phyloP scores from a whole-genome alignment of 2,329 filamentous ascomycete genomes.

The Huntiella decipiens region DNA sequence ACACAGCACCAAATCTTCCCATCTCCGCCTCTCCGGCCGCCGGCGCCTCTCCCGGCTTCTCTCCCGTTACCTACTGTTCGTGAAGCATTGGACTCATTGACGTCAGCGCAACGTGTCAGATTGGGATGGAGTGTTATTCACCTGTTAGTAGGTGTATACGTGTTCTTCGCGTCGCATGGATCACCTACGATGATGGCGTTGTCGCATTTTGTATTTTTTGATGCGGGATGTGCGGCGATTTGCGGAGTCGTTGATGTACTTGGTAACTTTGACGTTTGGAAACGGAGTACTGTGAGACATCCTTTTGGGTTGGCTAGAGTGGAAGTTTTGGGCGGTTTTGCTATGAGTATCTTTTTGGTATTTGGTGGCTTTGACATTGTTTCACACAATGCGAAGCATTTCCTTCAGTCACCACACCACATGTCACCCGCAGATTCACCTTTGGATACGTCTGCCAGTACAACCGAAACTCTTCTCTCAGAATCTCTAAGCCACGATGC shows the following conservation, averaged over 20 bases:
- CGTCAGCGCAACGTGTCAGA: conserved; percentile 63
- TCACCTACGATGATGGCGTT: conserved; percentile 82
- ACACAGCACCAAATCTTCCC: conserved; percentile 84
- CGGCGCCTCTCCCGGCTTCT: conserved; percentile 75
- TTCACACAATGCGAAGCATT: conserved; percentile 81
- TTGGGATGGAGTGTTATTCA: conserved; percentile 85
- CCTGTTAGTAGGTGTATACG: conserved; percentile 60
- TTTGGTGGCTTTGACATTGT: conserved; percentile 95
- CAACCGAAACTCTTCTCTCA: background rate
- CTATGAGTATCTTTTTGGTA: conserved; percentile 86
- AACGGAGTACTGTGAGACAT: conserved; percentile 75
- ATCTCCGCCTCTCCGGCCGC: conserved; percentile 69
- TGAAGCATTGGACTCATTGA: conserved; percentile 83
- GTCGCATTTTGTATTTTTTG: conserved; percentile 86
- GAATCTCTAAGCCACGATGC: conserved; percentile 51
- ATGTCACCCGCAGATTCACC: background rate
- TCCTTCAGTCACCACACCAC: conserved; percentile 28
- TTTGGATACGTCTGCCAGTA: conserved; percentile 14
- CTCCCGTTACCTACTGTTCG: conserved; percentile 76
- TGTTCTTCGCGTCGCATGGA: conserved; percentile 69
- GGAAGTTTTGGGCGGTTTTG: conserved; percentile 88
- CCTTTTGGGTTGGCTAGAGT: conserved; percentile 84
- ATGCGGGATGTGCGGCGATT: conserved; percentile 76
- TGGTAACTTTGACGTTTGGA: conserved; percentile 96
- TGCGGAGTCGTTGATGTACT: conserved; percentile 87